A percentile compares a stretch with the other conserved stretches of the same genome.
These are phyloP conservation scores for Coniella vitis DNA, from an alignment of 2,329 filamentous ascomycete genomes.

Conservation along the genomic window DNA sequence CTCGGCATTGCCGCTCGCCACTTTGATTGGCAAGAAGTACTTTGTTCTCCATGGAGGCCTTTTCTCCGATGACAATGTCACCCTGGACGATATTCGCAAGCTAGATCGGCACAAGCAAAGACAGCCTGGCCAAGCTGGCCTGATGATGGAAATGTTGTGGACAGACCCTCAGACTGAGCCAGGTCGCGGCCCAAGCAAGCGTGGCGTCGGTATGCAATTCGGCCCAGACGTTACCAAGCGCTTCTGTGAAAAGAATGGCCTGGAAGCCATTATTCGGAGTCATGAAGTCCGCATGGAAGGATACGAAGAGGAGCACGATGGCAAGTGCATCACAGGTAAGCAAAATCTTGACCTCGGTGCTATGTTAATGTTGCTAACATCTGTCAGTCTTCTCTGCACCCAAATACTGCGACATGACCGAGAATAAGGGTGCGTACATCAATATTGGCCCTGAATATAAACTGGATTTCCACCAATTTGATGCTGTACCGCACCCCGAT, in stretches of 20 bases:
- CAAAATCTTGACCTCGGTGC: conserved; percentile 11
- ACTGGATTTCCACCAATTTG: conserved; percentile 86
- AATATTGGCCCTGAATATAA: conserved; percentile 91
- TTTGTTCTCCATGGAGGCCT: conserved; percentile 90
- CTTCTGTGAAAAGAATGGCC: conserved; percentile 93
- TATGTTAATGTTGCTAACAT: conserved; percentile 21
- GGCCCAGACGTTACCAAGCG: conserved; percentile 92
- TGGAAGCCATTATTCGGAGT: conserved; percentile 91
- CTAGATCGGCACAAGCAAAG: conserved; percentile 84
- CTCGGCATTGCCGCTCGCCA: conserved; percentile 86
- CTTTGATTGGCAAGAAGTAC: conserved; percentile 83
- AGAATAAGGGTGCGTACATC: conserved; percentile 98
- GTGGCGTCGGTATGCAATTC: conserved; percentile 93
- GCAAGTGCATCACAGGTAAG: conserved; percentile 84
- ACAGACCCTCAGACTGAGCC: conserved; percentile 85
- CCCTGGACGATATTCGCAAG: conserved; percentile 88
- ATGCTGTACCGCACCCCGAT: conserved; percentile 91
- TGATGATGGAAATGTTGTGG: conserved; percentile 99
- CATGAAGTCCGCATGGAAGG: conserved; percentile 98
- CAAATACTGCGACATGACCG: conserved; percentile 94
- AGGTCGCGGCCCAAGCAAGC: conserved; percentile 89
- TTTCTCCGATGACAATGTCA: conserved; percentile 91
- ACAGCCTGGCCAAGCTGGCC: conserved; percentile 83
- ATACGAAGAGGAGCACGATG: conserved; percentile 97
- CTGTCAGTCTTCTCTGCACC: conserved; percentile 84